These are phyloP conservation scores for Yamadazyma sp. DNA, from an alignment of 1,139 yeast genomes.

Conservation along the genomic window DNA sequence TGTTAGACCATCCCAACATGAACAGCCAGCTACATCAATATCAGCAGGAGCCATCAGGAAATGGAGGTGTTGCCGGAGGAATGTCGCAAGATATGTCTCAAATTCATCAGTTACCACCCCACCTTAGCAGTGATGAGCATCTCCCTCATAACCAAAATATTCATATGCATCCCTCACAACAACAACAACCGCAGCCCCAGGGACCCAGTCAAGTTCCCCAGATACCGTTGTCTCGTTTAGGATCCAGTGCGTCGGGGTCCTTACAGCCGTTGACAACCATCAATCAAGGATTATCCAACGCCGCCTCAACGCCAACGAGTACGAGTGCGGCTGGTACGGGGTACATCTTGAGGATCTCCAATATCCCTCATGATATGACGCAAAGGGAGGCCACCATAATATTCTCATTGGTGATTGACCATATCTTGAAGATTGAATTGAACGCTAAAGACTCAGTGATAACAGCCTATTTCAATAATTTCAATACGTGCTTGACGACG, in stretches of 20 bases:
- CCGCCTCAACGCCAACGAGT: slow-evolving; percentile 1
- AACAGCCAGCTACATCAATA: slow-evolving; percentile 2
- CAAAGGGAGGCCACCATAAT: slow-evolving; percentile 74
- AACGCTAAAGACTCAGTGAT: slow-evolving; percentile 28
- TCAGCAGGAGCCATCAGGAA: not conserved
- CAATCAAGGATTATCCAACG: slow-evolving; percentile 2
- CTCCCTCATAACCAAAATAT: slow-evolving; percentile 1
- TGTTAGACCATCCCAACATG: slow-evolving; percentile 8
- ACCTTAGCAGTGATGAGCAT: slow-evolving; percentile 1
- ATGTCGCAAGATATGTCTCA: not conserved
- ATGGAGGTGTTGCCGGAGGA: not conserved
- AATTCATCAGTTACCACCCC: slow-evolving; percentile 5
- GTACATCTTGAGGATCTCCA: slow-evolving; percentile 37
- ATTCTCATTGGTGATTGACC: slow-evolving; percentile 80
- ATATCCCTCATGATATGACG: slow-evolving; percentile 72
- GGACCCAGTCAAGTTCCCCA: not conserved
- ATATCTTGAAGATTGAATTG: slow-evolving; percentile 59
- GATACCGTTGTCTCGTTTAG: slow-evolving; percentile 1
- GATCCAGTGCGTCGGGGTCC: slow-evolving; percentile 1
- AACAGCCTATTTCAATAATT: slow-evolving; percentile 64
- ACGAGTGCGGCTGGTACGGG: slow-evolving; percentile 4
- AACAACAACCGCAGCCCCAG: no score
- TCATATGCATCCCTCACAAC: not conserved
- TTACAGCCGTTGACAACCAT: slow-evolving; percentile 4
- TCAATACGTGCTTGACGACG: slow-evolving; percentile 68